Evolutionary conservation across 176 grass and related monocot genomes (phyloP).

Genomic region (Phoenix dactylifera): DNA sequence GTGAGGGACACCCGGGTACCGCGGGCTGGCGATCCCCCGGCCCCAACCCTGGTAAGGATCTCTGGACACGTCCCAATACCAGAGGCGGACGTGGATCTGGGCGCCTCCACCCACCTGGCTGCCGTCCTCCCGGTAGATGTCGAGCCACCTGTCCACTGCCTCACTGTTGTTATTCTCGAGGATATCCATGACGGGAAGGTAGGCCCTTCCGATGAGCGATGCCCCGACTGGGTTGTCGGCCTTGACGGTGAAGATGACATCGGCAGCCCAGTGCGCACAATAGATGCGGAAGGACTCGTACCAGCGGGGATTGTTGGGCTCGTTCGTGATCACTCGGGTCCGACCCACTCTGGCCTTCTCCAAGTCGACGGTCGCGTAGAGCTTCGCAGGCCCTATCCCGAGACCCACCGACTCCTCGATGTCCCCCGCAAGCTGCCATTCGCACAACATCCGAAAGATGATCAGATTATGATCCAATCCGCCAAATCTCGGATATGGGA

Average conservation of each 20-base stretch:
- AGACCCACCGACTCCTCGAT: slow-evolving; percentile 20
- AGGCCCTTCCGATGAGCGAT: slow-evolving; percentile 65
- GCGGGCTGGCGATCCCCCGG: slow-evolving; percentile 19
- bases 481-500: too few species aligned
- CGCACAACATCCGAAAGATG: not conserved
- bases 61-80: slow-evolving; percentile 30
- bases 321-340: slow-evolving; percentile 26
- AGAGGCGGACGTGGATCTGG: slow-evolving; percentile 50
- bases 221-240: slow-evolving; percentile 42
- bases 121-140: slow-evolving; percentile 32
- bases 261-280: slow-evolving; percentile 58
- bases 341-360: slow-evolving; percentile 71
- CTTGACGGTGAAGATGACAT: slow-evolving; percentile 89
- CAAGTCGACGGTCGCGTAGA: slow-evolving; percentile 86
- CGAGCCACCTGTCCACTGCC: slow-evolving; percentile 38
- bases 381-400: slow-evolving; percentile 14
- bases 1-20: slow-evolving; percentile 34
- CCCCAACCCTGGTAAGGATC: slow-evolving; percentile 40
- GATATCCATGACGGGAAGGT: slow-evolving; percentile 29
- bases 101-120: slow-evolving; percentile 32
- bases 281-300: slow-evolving; percentile 70
- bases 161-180: not conserved
- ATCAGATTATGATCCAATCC: too few species aligned
- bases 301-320: slow-evolving; percentile 28
- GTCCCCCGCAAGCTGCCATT: not conserved